Conservation (phyloP, 805 yeast species). For the Candida qinlingensis region DNA sequence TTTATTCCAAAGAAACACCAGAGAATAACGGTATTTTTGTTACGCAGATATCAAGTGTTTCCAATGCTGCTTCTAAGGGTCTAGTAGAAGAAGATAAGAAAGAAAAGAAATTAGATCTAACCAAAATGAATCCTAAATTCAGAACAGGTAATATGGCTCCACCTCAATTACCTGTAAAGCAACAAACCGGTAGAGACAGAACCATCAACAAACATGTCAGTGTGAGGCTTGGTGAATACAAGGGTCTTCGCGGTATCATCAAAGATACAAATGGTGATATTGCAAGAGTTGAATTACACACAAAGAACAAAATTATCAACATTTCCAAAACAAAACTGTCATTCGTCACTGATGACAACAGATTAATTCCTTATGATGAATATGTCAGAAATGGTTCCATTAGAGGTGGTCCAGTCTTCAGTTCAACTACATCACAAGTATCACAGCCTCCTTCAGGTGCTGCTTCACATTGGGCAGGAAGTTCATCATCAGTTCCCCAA, state of each 20-base stretch:
- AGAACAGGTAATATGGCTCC: constrained; percentile 47
- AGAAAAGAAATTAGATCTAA: constrained; percentile 56
- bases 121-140: constrained; percentile 80
- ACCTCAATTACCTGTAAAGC: constrained; percentile 50
- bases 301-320: constrained; percentile 82
- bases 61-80: constrained; percentile 81
- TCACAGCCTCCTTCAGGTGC: constrained; percentile 23
- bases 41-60: constrained; percentile 66
- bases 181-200: constrained; percentile 69
- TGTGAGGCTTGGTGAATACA: constrained; percentile 85
- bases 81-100: constrained; percentile 39
- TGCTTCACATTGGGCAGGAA: constrained; percentile 28
- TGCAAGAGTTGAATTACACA: constrained; percentile 91
- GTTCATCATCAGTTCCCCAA: constrained; percentile 19
- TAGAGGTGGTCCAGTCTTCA: constrained; percentile 14
- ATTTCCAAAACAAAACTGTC: constrained; percentile 75
- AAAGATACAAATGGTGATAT: constrained; percentile 88
- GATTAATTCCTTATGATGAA: constrained; percentile 71
- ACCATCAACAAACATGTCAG: constrained; percentile 81
- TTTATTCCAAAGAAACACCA: constrained; percentile 69
- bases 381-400: constrained; percentile 49
- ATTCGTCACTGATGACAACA: constrained; percentile 64
- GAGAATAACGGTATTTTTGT: constrained; percentile 94
- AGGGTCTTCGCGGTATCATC: constrained; percentile 90
- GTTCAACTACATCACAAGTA: constrained; percentile 4